A percentile compares a stretch with the other conserved stretches of the same genome.
phyloP scores from a whole-genome alignment of 495 filamentous ascomycete genomes.

The Xylaria castorea region DNA sequence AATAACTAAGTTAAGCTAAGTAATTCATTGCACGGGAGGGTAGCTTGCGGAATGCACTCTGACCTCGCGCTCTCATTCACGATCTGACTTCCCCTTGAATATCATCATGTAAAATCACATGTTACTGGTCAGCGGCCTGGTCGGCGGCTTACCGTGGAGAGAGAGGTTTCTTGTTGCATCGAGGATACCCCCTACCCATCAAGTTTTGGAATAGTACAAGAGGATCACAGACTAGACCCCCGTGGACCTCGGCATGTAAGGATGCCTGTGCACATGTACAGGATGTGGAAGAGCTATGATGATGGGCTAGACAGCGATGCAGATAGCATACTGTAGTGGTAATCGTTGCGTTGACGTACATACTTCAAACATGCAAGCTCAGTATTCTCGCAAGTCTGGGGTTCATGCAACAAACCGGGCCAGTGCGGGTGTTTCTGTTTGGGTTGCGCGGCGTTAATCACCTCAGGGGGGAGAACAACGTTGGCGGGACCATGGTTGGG shows the following conservation, averaged over 20 bases:
- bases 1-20: not conserved
- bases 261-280: not conserved
- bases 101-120: not conserved
- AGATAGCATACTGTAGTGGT: not conserved
- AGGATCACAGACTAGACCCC: not conserved
- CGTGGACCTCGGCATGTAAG: not conserved
- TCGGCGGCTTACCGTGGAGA: not conserved
- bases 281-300: not conserved
- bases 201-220: constrained; percentile 12
- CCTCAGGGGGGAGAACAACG: constrained; percentile 9
- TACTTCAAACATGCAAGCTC: constrained; percentile 20
- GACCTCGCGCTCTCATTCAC: constrained; percentile 18
- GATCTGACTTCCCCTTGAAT: constrained; percentile 19
- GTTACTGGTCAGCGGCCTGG: constrained; percentile 4
- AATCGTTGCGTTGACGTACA: not conserved
- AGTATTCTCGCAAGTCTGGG: constrained; percentile 23
- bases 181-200: constrained; percentile 6
- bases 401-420: constrained; percentile 29
- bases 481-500: constrained; percentile 16
- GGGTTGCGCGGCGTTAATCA: constrained; percentile 20
- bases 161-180: not conserved
- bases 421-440: constrained; percentile 26
- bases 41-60: constrained; percentile 26
- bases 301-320: constrained; percentile 9
- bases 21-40: constrained; percentile 29